Evolutionary conservation across 345 rosid genomes (phyloP), one percentile per base, ranked within the genome.

Genomic region (Moricandia arvensis): DNA sequence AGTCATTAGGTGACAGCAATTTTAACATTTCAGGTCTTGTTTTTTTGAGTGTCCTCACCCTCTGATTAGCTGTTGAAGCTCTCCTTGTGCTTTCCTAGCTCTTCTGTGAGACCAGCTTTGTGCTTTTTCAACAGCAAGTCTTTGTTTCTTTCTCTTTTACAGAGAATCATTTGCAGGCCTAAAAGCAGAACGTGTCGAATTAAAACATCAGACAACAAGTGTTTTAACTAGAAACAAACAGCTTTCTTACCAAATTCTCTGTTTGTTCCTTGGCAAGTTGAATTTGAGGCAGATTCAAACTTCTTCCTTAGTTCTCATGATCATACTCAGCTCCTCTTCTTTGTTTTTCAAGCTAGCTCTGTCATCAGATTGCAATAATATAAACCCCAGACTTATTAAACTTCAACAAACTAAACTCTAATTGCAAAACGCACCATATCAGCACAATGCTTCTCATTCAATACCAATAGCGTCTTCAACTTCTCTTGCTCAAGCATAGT

Each of bases 21-120:
- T n/a, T 53, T 18, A 29, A 10, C 27, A 47, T 60, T 41, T 41
- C 31, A 11, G 11, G 59, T 60, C 60, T n/a, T 43, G 0, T 18
- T 61, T 61, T 53, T 60, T 62, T 29, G 53, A 54, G 17, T 68
- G 7, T 59, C 73, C 73, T 81, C 87, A 95, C 99, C 90, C 97
- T 87, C 69, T 95, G 97, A 81, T 85, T 90, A 37, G 97, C 87
- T 76, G 89, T 87, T 88, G 93, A 66, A 91, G 93, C 82, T 95
- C 99, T 75, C 83, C 91, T 82, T 87, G 93, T 47, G 83, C 83
- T 79, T 92, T 13, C 82, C 83, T 15, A 89, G 91, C 82, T 92
- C 97, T 77, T 95, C 97, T 1, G 86, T 80, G 47, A 91, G 85
- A 69, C 87, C 85, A 73, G 85, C 80, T 66, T 66, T 85, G 92